A percentile compares a stretch with the other conserved stretches of the same genome.
Conservation (phyloP, 805 yeast genomes). For the Candida krabiensis region DNA sequence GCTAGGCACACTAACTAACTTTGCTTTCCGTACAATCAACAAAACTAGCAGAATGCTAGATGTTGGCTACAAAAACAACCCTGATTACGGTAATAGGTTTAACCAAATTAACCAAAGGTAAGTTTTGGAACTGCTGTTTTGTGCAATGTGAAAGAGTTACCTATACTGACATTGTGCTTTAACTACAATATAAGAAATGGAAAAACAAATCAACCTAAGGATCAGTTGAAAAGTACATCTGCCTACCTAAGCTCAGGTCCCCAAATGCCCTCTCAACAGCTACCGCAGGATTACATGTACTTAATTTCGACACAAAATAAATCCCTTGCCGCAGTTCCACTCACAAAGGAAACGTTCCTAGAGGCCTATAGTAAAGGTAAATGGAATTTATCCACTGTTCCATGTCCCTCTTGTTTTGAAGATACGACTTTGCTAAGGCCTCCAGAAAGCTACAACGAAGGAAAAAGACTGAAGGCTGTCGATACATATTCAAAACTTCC, state of each 20-base stretch:
- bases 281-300: conserved; percentile 10
- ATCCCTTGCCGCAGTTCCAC: conserved; percentile 31
- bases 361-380: conserved; percentile 58
- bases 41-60: conserved; percentile 16
- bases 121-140: conserved; percentile 1
- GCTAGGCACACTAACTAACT: too few relatives aligned
- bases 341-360: conserved; percentile 53
- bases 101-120: conserved; percentile 12
- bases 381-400: conserved; percentile 54
- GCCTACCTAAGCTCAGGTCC: too few relatives aligned
- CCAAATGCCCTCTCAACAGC: conserved; percentile 10
- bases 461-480: conserved; percentile 43
- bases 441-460: conserved; percentile 58
- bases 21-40: not conserved
- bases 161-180: too few relatives aligned
- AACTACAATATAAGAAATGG: conserved; percentile 2
- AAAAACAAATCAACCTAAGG: conserved; percentile 3
- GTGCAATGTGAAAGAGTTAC: too few relatives aligned
- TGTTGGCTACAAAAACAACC: conserved; percentile 14
- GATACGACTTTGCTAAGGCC: conserved; percentile 52
- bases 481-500: conserved; percentile 37
- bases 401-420: conserved; percentile 54
- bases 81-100: conserved; percentile 7
- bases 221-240: conserved; percentile 3
- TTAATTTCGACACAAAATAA: conserved; percentile 17